Conservation (phyloP, 441 rosid species). For the Theobroma grandiflorum region DNA sequence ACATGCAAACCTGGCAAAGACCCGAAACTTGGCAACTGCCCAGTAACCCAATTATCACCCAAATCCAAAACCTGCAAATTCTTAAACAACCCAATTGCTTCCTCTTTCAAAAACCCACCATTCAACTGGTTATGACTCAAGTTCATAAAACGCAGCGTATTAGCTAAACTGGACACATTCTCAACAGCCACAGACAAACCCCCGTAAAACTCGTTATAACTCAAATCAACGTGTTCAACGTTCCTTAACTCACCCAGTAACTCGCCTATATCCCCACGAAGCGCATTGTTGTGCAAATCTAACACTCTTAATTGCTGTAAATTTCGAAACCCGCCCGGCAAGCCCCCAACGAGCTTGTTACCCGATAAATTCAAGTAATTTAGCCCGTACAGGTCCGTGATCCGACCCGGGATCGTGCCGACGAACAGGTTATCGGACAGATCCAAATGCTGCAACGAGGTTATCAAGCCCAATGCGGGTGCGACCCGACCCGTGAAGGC, state of each 20-base stretch:
- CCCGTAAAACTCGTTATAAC: conserved; percentile 71
- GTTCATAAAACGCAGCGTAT: conserved; percentile 68
- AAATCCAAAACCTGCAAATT: conserved; percentile 78
- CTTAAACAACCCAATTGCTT: conserved; percentile 64
- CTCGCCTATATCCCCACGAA: conserved; percentile 65
- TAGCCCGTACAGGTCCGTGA: conserved; percentile 75
- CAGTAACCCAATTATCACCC: conserved; percentile 58
- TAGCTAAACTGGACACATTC: conserved; percentile 74
- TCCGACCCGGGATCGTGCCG: conserved; percentile 91
- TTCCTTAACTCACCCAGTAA: conserved; percentile 69
- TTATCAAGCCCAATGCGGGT: conserved; percentile 81
- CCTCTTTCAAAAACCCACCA: conserved; percentile 62
- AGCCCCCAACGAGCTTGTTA: conserved; percentile 75
- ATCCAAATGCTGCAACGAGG: conserved; percentile 77
- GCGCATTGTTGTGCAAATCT: conserved; percentile 70
- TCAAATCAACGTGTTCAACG: conserved; percentile 85
- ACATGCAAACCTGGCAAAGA: conserved; percentile 56
- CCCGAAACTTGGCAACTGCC: conserved; percentile 71
- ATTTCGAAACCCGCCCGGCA: conserved; percentile 64
- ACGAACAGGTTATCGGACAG: conserved; percentile 78
- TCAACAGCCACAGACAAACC: conserved; percentile 48
- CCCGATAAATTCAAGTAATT: conserved; percentile 73
- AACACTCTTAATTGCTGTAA: conserved; percentile 77
- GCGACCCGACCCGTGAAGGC: conserved; percentile 81
- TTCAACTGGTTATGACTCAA: conserved; percentile 68